Conservation (phyloP, 176 grass and related monocot genomes). For the Secale cereale region DNA sequence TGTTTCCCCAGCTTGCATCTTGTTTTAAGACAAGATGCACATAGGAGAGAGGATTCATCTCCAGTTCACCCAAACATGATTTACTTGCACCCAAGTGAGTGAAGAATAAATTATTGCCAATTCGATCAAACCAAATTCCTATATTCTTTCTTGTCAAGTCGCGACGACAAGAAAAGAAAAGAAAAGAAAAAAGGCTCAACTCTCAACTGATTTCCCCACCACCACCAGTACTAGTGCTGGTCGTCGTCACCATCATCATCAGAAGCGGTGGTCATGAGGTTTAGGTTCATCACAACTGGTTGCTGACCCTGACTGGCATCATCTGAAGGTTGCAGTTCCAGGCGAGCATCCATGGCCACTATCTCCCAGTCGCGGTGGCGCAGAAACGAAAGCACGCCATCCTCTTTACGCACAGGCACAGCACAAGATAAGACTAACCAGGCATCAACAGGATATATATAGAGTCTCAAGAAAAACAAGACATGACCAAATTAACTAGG, state of each 20-base stretch:
- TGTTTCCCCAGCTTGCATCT: neutral
- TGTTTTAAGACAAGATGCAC: neutral
- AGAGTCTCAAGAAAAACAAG: neutral
- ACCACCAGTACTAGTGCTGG: neutral
- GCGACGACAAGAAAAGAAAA: too few relatives aligned
- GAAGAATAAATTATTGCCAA: neutral
- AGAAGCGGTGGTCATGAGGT: constrained; percentile 22
- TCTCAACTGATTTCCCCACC: constrained; percentile 6
- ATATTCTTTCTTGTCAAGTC: neutral
- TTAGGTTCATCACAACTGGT: constrained; percentile 2
- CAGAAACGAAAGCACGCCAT: constrained; percentile 74
- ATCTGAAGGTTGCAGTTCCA: constrained; percentile 58
- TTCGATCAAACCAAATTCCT: neutral
- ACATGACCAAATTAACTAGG: too few relatives aligned
- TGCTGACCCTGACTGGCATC: constrained; percentile 18
- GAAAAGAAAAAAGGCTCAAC: neutral
- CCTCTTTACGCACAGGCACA: constrained; percentile 28
- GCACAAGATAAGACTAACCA: too few relatives aligned
- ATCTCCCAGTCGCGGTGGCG: constrained; percentile 84
- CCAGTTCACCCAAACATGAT: too few relatives aligned
- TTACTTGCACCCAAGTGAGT: neutral
- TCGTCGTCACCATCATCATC: neutral
- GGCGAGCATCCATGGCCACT: constrained; percentile 61
- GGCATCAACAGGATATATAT: too few relatives aligned
- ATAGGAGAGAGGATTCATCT: too few relatives aligned